Base-by-base conservation (phyloP, 2,329 filamentous ascomycete species). In the Nigrospora oryzae region DNA sequence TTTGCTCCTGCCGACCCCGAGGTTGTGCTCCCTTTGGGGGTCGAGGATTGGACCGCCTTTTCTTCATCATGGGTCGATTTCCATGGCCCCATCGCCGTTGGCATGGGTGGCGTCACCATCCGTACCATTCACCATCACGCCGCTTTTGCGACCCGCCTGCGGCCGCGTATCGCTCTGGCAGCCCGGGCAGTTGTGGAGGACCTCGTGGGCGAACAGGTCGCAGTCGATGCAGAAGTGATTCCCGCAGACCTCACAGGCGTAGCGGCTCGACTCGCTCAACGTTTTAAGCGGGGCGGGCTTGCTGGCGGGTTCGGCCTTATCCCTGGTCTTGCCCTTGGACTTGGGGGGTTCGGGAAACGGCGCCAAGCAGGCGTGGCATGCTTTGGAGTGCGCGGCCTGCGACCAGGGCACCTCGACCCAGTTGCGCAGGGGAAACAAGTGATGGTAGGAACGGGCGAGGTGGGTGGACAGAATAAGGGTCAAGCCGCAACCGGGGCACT, bases 151-250 rank as follows among this genome's bases (percentile, higher is more conserved):
- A 6, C 48, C 48, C 17, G 50, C 51, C 41, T 47, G 17, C 34
- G 53, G 59, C 16, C 69, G 57, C 4, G 65, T 67, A 46, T 71
- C 69, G 56, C 75, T 77, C 63, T 80, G 84, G 63, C 93, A 98
- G 0, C 91, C 91, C 0, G 93, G 90, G 58, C 93, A 98, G 64
- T 97, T 97, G 62, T 98, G 91, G 42, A 95, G 78, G 12, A 94
- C 81, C 67, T 96, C 89, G 62, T 98, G 93, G 19, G 88, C 86
- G 67, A 93, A 96, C 19, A 96, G 81, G 63, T 98, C 93, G 63
- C 93, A 98, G 63, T 98, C 93, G 52, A 98, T 94, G 70, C 93
- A 98, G 62, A 97, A 98, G 66, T 97, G 91, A 48, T 86, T 83
- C 3, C 76, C 67, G 64, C 93, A 98, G n/a, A 84, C 82, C 53